Base-by-base conservation (phyloP, 208 protist genomes). In the Endotrypanum monterogeii region DNA sequence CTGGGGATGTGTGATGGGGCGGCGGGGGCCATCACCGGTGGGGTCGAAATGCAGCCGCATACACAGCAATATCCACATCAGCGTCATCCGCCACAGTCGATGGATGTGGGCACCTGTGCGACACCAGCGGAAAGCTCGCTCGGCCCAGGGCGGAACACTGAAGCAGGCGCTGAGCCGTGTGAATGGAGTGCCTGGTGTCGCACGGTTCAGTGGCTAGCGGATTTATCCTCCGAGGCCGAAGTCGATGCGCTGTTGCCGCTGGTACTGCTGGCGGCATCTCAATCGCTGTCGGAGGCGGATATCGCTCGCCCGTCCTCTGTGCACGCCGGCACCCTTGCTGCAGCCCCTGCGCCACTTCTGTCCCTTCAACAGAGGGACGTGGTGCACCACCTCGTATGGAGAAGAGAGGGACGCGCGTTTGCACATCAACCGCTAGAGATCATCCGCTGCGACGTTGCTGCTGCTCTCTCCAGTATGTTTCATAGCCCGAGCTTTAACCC, bases 351-450 rank as follows among this genome's bases (percentile, higher is more conserved):
- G 23, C 62, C 62, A 35, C 62, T 80, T 25, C 87, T 96, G 16
- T 28, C 86, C 2, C 74, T 98, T 2, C 83, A 70, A 11, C 84
- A 98, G 48, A 76, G 87, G 20, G 94, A 99, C 74, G 73, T 78
- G 1, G 82, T 99, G 28, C 54, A 78, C 18, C 97, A 99, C 73
- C 67, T 74, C 2, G 87, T 98, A 18, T 95, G 97, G 74, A 94
- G 97, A 11, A 94, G 96, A n/a, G 98, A 99, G 78, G 94, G 92
- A 5, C 91, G 92, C 0, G 93, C 99, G n/a, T 82, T 87, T 11
- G 90, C 82, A 7, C 83, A 73, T 18, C 94, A 65, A 8, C 86
- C 84, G 11, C 28, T 92, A 39, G 71, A 87, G 44, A 74, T 96
- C 39, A 30, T 92, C 2, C 85, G 85, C 51, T 92, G 83, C 71